These are phyloP conservation scores for Domatiomyces catenatus DNA, from an alignment of 2,329 filamentous ascomycete species.

Conservation along the genomic window DNA sequence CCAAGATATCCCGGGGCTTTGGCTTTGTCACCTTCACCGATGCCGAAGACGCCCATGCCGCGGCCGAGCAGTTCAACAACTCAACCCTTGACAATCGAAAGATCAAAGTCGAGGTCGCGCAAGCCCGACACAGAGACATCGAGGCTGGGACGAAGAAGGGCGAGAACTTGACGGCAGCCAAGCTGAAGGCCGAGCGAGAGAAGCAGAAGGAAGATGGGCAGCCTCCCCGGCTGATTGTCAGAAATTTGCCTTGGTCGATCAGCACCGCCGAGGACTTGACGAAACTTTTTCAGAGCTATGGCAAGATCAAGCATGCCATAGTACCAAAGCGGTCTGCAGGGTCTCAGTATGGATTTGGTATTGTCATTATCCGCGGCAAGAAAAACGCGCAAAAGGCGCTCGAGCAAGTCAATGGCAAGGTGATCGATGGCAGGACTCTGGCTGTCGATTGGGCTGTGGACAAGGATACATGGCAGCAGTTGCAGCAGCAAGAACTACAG, in stretches of 20 bases:
- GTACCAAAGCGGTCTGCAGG: constrained; percentile 50
- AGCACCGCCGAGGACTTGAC: constrained; percentile 70
- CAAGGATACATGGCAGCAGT: constrained; percentile 66
- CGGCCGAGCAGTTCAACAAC: constrained; percentile 67
- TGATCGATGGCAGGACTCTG: constrained; percentile 70
- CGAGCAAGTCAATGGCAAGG: constrained; percentile 71
- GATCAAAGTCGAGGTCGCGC: constrained; percentile 74
- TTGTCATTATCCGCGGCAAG: constrained; percentile 71
- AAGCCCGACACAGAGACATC: constrained; percentile 60
- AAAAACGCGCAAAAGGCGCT: constrained; percentile 88
- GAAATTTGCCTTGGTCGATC: constrained; percentile 92
- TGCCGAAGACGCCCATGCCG: constrained; percentile 70
- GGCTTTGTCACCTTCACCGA: constrained; percentile 97
- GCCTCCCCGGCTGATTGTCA: constrained; percentile 66
- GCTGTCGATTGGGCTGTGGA: constrained; percentile 97
- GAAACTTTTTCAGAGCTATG: constrained; percentile 68
- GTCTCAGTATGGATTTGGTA: constrained; percentile 72
- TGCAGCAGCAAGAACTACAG: constrained; percentile 29
- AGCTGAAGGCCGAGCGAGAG: constrained; percentile 33
- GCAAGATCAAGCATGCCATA: constrained; percentile 77
- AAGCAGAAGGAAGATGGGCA: constrained; percentile 45
- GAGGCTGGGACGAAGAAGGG: constrained; percentile 27
- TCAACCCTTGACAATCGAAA: constrained; percentile 62
- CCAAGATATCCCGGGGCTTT: constrained; percentile 78
- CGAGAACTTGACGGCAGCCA: constrained; percentile 22